Evolutionary conservation across 495 filamentous ascomycete genomes (phyloP).

Genomic region (Podospora pseudopauciseta): DNA sequence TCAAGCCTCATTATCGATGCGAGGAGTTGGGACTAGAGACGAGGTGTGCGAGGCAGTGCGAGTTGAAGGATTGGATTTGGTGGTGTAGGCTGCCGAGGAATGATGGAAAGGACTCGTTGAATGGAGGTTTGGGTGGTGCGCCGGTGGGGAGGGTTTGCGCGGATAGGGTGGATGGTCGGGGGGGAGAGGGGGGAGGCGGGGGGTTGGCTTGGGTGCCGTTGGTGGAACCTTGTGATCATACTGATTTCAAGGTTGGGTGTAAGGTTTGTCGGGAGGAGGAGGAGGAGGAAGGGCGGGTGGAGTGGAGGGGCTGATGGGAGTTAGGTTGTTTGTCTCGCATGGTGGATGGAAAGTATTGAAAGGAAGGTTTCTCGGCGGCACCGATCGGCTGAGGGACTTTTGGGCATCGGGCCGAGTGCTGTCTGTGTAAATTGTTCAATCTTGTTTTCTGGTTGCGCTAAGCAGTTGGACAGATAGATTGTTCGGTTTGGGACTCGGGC

Average conservation of each 20-base stretch:
- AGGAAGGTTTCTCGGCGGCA: neutral
- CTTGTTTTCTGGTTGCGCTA: neutral
- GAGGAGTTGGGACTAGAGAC: slow-evolving; percentile 13
- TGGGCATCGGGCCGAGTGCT: neutral
- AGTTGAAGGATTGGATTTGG: slow-evolving; percentile 25
- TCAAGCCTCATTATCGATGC: slow-evolving; percentile 23
- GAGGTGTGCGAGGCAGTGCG: slow-evolving; percentile 21
- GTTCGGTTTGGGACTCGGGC: neutral
- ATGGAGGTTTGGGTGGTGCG: slow-evolving; percentile 4
- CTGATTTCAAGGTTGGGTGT: slow-evolving; percentile 22
- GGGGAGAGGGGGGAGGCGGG: neutral
- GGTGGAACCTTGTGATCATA: slow-evolving; percentile 28
- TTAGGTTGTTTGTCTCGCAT: neutral
- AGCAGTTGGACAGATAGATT: neutral
- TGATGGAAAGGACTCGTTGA: neutral
- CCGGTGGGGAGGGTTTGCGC: slow-evolving; percentile 51
- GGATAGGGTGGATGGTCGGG: neutral
- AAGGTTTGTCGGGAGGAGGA: slow-evolving; percentile 7
- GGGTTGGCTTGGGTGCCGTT: slow-evolving; percentile 4
- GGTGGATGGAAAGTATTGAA: too few relatives aligned
- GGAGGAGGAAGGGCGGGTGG: neutral
- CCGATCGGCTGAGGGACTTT: neutral
- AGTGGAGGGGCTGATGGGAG: neutral
- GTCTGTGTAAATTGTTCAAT: neutral
- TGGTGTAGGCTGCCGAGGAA: slow-evolving; percentile 12